Evolutionary conservation across 2,329 filamentous ascomycete genomes (phyloP).

Genomic region (Endothia cerciana): DNA sequence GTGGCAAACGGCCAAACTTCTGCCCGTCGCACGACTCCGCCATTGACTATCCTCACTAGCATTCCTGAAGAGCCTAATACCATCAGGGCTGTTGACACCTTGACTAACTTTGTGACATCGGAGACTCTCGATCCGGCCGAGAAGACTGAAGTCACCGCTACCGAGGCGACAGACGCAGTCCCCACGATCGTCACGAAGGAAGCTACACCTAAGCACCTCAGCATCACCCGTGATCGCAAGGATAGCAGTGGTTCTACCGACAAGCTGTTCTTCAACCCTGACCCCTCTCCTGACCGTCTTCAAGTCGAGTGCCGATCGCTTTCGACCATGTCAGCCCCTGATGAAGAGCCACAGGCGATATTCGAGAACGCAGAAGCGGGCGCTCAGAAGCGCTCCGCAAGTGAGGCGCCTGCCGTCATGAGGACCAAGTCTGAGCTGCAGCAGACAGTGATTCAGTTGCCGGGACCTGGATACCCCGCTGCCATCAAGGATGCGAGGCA

Average conservation of each 20-base stretch:
- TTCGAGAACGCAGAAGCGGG: background rate
- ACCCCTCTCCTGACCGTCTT: slow-evolving; percentile 11
- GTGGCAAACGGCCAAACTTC: background rate
- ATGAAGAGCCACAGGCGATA: slow-evolving; percentile 1
- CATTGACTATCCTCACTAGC: slow-evolving; percentile 14
- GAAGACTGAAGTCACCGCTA: background rate
- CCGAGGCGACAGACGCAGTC: background rate
- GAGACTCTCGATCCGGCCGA: background rate
- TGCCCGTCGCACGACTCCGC: background rate
- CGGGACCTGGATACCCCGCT: background rate
- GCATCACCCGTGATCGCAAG: slow-evolving; percentile 12
- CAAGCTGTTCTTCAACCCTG: slow-evolving; percentile 17
- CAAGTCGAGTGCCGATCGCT: slow-evolving; percentile 15
- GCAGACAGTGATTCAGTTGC: background rate
- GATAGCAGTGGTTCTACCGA: slow-evolving; percentile 12
- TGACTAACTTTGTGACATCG: background rate
- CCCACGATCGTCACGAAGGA: slow-evolving; percentile 2
- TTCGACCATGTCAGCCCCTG: slow-evolving; percentile 22
- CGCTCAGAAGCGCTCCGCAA: background rate
- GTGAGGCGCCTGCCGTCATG: slow-evolving; percentile 11
- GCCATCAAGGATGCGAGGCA: background rate
- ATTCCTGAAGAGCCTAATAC: slow-evolving; percentile 23
- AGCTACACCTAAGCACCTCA: background rate
- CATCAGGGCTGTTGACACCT: background rate
- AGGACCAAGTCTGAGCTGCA: background rate